phyloP scores from a whole-genome alignment of 257 asterid species.

The Lycium ferocissimum region DNA sequence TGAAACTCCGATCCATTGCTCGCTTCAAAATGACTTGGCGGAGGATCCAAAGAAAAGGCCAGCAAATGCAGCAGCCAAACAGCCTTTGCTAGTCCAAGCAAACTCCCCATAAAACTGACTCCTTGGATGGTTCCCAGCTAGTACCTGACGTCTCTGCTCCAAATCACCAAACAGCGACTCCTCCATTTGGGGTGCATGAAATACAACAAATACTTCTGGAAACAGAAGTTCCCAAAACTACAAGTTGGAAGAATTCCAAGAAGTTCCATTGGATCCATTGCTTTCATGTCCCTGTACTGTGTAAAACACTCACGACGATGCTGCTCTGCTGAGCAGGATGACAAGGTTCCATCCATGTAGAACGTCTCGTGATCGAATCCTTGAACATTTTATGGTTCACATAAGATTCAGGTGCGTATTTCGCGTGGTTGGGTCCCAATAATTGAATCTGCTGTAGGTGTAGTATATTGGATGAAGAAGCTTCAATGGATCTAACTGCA shows the following conservation, averaged over 20 bases:
- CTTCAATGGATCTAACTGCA: slow-evolving; percentile 92
- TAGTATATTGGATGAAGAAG: slow-evolving; percentile 58
- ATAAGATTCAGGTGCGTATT: slow-evolving; percentile 83
- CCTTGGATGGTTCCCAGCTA: slow-evolving; percentile 86
- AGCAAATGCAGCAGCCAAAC: slow-evolving; percentile 95
- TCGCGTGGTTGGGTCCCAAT: slow-evolving; percentile 85
- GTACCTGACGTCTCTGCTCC: slow-evolving; percentile 91
- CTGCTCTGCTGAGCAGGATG: slow-evolving; percentile 83
- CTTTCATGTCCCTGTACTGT: slow-evolving; percentile 88
- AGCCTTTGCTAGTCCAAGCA: slow-evolving; percentile 77
- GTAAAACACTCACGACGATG: slow-evolving; percentile 90
- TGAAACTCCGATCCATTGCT: slow-evolving; percentile 88
- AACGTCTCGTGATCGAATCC: slow-evolving; percentile 97
- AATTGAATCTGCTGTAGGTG: slow-evolving; percentile 50
- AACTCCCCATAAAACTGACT: slow-evolving; percentile 88
- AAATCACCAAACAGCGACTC: slow-evolving; percentile 92
- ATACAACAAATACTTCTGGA: slow-evolving; percentile 83
- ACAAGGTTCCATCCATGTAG: slow-evolving; percentile 93
- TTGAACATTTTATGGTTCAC: slow-evolving; percentile 83
- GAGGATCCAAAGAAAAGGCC: slow-evolving; percentile 81
- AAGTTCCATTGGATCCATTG: slow-evolving; percentile 91
- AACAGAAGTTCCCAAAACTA: slow-evolving; percentile 89
- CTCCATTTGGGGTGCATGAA: slow-evolving; percentile 98
- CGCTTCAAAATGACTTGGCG: slow-evolving; percentile 95
- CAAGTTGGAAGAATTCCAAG: slow-evolving; percentile 88